phyloP scores from a whole-genome alignment of 805 yeast genomes.

The Metschnikowia chrysomelidarum region DNA sequence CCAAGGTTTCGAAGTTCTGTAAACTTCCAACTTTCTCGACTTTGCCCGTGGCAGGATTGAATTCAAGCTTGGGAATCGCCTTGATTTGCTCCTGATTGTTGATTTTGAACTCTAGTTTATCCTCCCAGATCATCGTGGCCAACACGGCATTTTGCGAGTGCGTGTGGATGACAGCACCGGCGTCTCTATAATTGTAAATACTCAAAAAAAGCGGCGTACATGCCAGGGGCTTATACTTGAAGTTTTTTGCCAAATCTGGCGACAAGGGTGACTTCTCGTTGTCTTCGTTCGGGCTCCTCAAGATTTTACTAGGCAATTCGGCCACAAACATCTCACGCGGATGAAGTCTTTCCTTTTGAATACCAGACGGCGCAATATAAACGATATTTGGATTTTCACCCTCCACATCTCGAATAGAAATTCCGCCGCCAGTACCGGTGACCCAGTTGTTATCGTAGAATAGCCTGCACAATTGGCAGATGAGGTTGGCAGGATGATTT shows the following conservation, averaged over 20 bases:
- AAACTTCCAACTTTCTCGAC: constrained; percentile 65
- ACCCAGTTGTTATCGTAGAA: constrained; percentile 88
- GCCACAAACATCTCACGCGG: constrained; percentile 82
- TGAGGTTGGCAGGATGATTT: constrained; percentile 77
- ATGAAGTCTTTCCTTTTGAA: constrained; percentile 83
- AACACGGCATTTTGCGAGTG: constrained; percentile 89
- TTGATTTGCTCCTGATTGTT: constrained; percentile 88
- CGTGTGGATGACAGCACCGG: constrained; percentile 93
- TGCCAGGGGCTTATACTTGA: constrained; percentile 79
- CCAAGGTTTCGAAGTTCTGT: constrained; percentile 69
- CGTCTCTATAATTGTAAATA: constrained; percentile 62
- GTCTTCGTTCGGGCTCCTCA: constrained; percentile 54
- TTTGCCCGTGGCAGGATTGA: constrained; percentile 29
- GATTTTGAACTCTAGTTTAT: constrained; percentile 66
- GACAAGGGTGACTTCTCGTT: constrained; percentile 19
- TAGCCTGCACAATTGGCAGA: constrained; percentile 74
- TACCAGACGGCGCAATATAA: constrained; percentile 92
- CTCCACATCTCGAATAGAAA: constrained; percentile 61
- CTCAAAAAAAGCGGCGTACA: constrained; percentile 88
- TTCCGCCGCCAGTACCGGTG: constrained; percentile 96
- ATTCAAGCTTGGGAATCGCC: constrained; percentile 65
- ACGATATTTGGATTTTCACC: constrained; percentile 46
- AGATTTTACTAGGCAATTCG: constrained; percentile 51
- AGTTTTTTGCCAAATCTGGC: constrained; percentile 34
- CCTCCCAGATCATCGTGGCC: constrained; percentile 64